Base-by-base conservation (phyloP, 2,329 filamentous ascomycete species). In the Corniculantispora saksenae region DNA sequence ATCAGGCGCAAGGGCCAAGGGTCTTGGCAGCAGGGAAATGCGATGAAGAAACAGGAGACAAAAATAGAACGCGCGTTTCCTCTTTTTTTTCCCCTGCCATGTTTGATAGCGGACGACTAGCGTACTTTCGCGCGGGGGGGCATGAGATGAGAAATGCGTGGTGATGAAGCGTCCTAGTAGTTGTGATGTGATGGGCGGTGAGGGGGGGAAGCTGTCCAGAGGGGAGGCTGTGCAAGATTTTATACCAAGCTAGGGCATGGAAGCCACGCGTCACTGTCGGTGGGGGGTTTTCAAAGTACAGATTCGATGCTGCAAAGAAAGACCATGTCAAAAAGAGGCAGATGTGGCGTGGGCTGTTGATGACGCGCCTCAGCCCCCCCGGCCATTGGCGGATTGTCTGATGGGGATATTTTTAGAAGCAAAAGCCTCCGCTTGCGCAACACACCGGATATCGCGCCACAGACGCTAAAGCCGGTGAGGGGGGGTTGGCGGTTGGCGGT, bases 361-460 rank as follows among this genome's bases (percentile, higher is more conserved):
- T 50, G 47, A n/a, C n/a, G n/a, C n/a, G n/a, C n/a, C n/a, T n/a
- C n/a, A n/a, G n/a, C n/a, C n/a, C n/a, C n/a, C n/a, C n/a, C n/a
- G n/a, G n/a, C n/a, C n/a, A n/a, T n/a, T n/a, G n/a, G n/a, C n/a
- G n/a, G n/a, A n/a, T n/a, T n/a, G n/a, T n/a, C n/a, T n/a, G n/a
- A n/a, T n/a, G n/a, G 38, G 23, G 50, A 15, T 51, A 53, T 61
- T 61, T 61, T 61, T 53, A 53, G 48, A 61, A 61, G 8, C 32
- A 19, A 3, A 17, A 17, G 40, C 23, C 54, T 4, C 32, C 54
- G 12, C 54, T 6, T 10, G n/a, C 19, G n/a, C 19, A 12, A 4
- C 40, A 48, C 56, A 9, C n/a, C 58, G 58, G 58, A 29, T 53
- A 53, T 61, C 58, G 58, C 17, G 58, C 23, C 43, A 43, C 57